phyloP scores from a whole-genome alignment of 208 protist genomes.

The Tritrichomonas foetus region DNA sequence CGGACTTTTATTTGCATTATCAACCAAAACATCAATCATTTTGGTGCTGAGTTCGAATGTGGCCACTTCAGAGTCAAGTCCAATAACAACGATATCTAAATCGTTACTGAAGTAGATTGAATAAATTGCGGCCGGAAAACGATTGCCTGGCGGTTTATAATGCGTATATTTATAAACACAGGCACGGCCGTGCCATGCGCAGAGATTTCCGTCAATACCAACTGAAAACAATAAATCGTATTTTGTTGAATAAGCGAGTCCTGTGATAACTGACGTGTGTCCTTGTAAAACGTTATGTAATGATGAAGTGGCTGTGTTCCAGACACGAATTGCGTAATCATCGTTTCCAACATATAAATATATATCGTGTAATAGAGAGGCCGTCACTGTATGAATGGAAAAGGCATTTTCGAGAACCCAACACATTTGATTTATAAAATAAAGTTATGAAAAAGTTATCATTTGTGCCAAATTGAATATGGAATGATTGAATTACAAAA shows the following conservation, averaged over 20 bases:
- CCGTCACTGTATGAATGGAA: background rate
- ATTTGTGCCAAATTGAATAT: too few species aligned
- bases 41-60: background rate
- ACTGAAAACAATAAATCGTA: background rate
- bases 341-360: constrained; percentile 29
- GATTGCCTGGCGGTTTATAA: background rate
- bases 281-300: background rate
- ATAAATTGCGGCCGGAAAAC: background rate
- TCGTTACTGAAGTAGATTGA: constrained; percentile 11
- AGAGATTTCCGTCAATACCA: background rate
- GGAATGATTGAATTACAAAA: too few species aligned
- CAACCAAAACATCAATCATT: background rate
- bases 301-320: background rate
- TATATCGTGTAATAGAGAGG: background rate
- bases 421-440: too few species aligned
- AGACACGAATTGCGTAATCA: background rate
- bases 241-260: background rate
- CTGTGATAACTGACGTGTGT: background rate
- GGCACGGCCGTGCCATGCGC: background rate
- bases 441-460: too few species aligned
- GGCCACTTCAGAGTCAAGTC: background rate
- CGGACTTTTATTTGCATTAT: background rate
- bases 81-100: background rate
- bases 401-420: background rate
- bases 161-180: background rate